A percentile compares a stretch with the other conserved stretches of the same genome.
phyloP scores from a whole-genome alignment of 2,329 filamentous ascomycete genomes.

The Neurospora crassa region DNA sequence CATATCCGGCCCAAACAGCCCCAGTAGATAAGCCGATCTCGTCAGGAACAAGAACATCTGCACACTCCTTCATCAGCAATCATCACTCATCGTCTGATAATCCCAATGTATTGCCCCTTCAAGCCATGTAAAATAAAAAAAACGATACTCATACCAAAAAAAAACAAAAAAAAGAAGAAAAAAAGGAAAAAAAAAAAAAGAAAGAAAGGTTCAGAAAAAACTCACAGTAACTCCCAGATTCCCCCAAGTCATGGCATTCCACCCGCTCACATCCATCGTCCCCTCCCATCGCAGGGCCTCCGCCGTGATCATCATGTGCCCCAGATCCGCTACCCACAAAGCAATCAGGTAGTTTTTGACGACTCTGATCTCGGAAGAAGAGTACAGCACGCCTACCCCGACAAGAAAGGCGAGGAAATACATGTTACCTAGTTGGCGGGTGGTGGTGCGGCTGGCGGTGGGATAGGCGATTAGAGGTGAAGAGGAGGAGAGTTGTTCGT shows the following conservation, averaged over 20 bases:
- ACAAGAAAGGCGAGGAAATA: conserved; percentile 58
- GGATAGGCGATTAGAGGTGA: conserved; percentile 25
- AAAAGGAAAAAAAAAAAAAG: background rate
- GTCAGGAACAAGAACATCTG: conserved; percentile 46
- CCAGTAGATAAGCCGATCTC: conserved; percentile 47
- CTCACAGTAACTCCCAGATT: conserved; percentile 58
- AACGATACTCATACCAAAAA: no score
- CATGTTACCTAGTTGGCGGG: conserved; percentile 59
- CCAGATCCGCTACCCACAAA: conserved; percentile 56
- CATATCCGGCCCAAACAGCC: conserved; percentile 45
- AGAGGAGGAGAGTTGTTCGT: conserved; percentile 42
- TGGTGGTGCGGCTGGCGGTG: conserved; percentile 41
- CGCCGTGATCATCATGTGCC: conserved; percentile 55
- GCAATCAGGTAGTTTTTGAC: conserved; percentile 58
- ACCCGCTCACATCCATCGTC: conserved; percentile 42
- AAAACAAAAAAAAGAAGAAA: background rate
- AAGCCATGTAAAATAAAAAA: no score
- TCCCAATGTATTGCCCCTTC: background rate
- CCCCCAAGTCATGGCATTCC: conserved; percentile 66
- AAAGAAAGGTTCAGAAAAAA: background rate
- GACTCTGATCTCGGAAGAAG: conserved; percentile 55
- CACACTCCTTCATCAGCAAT: conserved; percentile 1
- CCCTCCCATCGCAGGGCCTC: conserved; percentile 46
- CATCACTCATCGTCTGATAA: background rate
- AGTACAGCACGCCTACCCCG: conserved; percentile 53